Evolutionary conservation across 2,329 filamentous ascomycete species (phyloP).

Genomic region (Cladosporium sphaerospermum): DNA sequence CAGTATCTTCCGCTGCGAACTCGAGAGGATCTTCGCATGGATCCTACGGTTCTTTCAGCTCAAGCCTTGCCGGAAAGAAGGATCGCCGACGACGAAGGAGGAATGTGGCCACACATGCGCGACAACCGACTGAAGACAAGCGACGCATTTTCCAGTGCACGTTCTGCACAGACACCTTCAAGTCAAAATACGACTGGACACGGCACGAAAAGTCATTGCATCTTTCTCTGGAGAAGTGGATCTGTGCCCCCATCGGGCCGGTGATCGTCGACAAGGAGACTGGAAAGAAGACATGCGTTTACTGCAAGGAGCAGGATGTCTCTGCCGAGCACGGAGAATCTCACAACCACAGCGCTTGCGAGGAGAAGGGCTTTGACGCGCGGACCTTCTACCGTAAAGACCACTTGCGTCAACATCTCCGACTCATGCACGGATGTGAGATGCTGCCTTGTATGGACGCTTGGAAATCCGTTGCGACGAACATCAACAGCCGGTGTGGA

Average conservation of each 20-base stretch:
- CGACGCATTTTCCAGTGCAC: conserved; percentile 52
- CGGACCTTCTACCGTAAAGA: conserved; percentile 59
- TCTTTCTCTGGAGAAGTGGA: conserved; percentile 60
- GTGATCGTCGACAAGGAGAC: conserved; percentile 51
- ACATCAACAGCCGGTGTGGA: conserved; percentile 50
- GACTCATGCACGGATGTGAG: conserved; percentile 56
- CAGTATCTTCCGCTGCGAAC: conserved; percentile 45
- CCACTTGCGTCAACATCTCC: conserved; percentile 55
- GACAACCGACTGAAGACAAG: conserved; percentile 33
- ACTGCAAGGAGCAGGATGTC: conserved; percentile 51
- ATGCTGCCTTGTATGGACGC: conserved; percentile 58
- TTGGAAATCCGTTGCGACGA: conserved; percentile 52
- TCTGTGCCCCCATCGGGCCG: conserved; percentile 54
- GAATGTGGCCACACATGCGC: conserved; percentile 18
- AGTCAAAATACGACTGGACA: conserved; percentile 55
- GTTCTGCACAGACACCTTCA: conserved; percentile 52
- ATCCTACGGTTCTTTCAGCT: conserved; percentile 48
- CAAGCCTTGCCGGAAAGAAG: conserved; percentile 48
- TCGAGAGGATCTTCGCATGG: conserved; percentile 52
- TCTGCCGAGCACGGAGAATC: conserved; percentile 51
- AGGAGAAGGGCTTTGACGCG: conserved; percentile 59
- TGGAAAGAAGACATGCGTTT: conserved; percentile 53
- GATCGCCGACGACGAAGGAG: conserved; percentile 48
- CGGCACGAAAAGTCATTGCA: conserved; percentile 61
- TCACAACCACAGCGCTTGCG: conserved; percentile 58